Percentiles rank a stretch among this genome's conserved stretches.
phyloP scores from a whole-genome alignment of 257 asterid genomes.

The Solanum chilense region DNA sequence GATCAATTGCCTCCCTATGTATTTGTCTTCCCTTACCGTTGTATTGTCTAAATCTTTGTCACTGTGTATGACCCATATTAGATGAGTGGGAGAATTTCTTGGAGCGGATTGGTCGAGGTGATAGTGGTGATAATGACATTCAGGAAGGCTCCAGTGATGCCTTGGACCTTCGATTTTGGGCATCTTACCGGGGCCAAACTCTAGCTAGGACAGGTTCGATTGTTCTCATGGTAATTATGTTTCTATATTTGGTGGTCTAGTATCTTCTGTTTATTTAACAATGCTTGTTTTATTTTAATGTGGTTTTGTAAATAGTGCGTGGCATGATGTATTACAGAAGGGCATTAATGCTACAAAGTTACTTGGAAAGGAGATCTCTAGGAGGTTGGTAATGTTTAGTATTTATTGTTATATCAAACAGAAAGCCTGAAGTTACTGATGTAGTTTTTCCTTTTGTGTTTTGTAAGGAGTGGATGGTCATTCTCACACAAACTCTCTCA shows the following conservation, averaged over 20 bases:
- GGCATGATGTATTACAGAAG: constrained; percentile 99
- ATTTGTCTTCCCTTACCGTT: background rate
- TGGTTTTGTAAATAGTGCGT: constrained; percentile 50
- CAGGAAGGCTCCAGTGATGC: constrained; percentile 65
- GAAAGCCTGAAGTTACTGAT: background rate
- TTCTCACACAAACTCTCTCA: constrained; percentile 36
- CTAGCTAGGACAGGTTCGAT: constrained; percentile 85
- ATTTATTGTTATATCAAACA: background rate
- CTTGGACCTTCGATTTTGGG: constrained; percentile 97
- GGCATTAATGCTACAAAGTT: constrained; percentile 94
- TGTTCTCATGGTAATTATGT: background rate
- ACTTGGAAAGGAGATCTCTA: constrained; percentile 64
- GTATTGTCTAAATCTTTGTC: background rate
- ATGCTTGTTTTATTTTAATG: background rate
- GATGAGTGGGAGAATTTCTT: constrained; percentile 97
- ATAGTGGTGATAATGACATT: constrained; percentile 66
- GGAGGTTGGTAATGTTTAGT: constrained; percentile 45
- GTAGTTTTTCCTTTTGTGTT: constrained; percentile 1
- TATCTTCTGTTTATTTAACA: background rate
- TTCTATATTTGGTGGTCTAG: background rate
- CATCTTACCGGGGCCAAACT: constrained; percentile 97
- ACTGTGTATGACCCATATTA: constrained; percentile 4
- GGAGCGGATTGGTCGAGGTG: constrained; percentile 78
- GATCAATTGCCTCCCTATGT: background rate
- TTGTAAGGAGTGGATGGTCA: constrained; percentile 37